These are phyloP conservation scores for Plantago lanceolata DNA, from an alignment of 305 asterid genomes.

Conservation along the genomic window DNA sequence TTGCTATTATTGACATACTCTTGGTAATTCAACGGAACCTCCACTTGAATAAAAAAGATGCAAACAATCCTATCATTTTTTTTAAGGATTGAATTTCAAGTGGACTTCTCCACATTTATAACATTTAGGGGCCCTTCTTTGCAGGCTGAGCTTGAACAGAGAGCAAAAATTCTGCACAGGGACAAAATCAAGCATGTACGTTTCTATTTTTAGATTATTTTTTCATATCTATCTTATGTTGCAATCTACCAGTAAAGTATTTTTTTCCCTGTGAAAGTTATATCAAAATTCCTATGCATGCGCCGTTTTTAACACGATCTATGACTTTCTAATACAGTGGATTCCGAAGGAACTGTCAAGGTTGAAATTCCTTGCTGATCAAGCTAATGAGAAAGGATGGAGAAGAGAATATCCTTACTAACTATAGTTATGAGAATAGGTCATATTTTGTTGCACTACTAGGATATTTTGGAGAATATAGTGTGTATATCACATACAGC, in stretches of 20 bases:
- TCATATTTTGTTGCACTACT: slow-evolving; percentile 6
- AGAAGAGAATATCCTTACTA: slow-evolving; percentile 75
- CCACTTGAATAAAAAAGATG: not conserved
- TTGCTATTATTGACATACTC: not conserved
- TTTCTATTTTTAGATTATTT: not conserved
- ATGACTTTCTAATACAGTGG: slow-evolving; percentile 40
- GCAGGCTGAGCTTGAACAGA: slow-evolving; percentile 48
- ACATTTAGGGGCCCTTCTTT: slow-evolving; percentile 21
- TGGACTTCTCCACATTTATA: slow-evolving; percentile 11
- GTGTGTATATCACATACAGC: not conserved
- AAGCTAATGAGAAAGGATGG: slow-evolving; percentile 85
- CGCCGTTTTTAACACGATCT: slow-evolving; percentile 10
- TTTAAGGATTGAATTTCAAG: slow-evolving; percentile 5
- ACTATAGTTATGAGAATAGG: slow-evolving; percentile 16
- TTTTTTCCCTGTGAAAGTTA: slow-evolving; percentile 1
- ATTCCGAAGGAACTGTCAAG: slow-evolving; percentile 54
- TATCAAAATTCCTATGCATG: not conserved
- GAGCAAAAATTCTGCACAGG: slow-evolving; percentile 42
- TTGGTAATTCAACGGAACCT: no score
- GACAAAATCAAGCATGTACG: slow-evolving; percentile 48
- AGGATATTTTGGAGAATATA: not conserved
- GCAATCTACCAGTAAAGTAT: slow-evolving; percentile 3
- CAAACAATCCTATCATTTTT: not conserved
- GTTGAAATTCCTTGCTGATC: slow-evolving; percentile 43
- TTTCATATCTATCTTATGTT: slow-evolving; percentile 19